These are phyloP conservation scores for Zoysia matrella DNA, from an alignment of 202 grass and related monocot genomes.

Conservation along the genomic window DNA sequence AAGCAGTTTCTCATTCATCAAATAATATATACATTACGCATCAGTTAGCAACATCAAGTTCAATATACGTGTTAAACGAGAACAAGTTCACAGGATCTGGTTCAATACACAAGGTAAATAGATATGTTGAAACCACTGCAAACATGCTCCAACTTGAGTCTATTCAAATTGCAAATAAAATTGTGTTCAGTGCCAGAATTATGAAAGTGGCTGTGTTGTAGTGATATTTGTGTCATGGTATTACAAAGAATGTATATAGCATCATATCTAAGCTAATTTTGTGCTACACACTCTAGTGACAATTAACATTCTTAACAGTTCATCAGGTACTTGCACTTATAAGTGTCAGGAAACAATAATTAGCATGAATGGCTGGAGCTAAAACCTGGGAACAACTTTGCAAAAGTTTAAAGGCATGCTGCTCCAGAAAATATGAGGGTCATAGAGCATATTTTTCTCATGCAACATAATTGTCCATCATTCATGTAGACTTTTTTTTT, in stretches of 20 bases:
- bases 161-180: neutral
- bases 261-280: slow-evolving; percentile 7
- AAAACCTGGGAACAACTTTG: too few relatives aligned
- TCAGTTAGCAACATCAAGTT: too few relatives aligned
- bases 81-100: neutral
- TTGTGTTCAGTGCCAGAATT: neutral
- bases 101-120: neutral
- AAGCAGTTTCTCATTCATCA: neutral
- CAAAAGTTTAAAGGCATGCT: neutral
- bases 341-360: slow-evolving; percentile 9
- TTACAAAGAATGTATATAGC: neutral
- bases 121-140: neutral
- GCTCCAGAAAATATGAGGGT: slow-evolving; percentile 24
- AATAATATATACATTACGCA: neutral
- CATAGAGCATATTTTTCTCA: slow-evolving; percentile 15
- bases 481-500: slow-evolving; percentile 1
- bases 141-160: neutral
- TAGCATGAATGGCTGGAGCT: slow-evolving; percentile 3
- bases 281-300: neutral
- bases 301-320: slow-evolving; percentile 5
- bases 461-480: neutral
- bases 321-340: slow-evolving; percentile 22
- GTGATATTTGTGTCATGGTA: neutral
- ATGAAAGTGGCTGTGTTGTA: neutral
- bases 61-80: too few relatives aligned